Conservation (phyloP, 768 basidiomycete genomes). For the Suillus luteus region DNA sequence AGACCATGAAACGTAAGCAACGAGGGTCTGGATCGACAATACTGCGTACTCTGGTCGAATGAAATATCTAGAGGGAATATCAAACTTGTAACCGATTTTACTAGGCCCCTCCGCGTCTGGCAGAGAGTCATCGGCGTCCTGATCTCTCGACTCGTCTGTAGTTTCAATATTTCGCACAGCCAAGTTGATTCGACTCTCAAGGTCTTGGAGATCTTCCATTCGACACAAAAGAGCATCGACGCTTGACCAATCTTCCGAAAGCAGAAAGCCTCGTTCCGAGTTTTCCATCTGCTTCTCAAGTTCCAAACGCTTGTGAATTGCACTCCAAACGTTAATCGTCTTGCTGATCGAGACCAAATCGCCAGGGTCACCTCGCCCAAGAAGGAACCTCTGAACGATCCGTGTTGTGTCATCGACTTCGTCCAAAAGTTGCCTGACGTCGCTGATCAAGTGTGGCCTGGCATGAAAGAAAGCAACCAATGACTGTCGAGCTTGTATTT, state of each 20-base stretch:
- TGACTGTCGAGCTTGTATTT: conserved; percentile 76
- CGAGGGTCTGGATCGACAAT: conserved; percentile 1
- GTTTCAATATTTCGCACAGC: conserved; percentile 43
- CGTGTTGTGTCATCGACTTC: conserved; percentile 71
- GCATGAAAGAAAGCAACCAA: conserved; percentile 70
- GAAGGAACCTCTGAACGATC: conserved; percentile 73
- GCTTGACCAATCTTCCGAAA: conserved; percentile 53
- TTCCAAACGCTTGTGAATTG: conserved; percentile 50
- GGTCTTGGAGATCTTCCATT: conserved; percentile 49
- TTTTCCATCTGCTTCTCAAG: conserved; percentile 59
- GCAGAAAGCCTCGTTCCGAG: conserved; percentile 25
- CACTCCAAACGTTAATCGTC: conserved; percentile 62
- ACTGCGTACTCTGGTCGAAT: conserved; percentile 64
- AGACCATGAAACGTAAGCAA: conserved; percentile 6
- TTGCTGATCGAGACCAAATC: conserved; percentile 68
- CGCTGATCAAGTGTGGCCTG: conserved; percentile 63
- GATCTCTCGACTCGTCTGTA: conserved; percentile 19
- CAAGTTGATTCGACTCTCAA: conserved; percentile 58
- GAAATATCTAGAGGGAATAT: conserved; percentile 46
- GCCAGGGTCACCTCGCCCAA: conserved; percentile 62
- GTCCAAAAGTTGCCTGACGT: conserved; percentile 56
- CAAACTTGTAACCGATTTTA: conserved; percentile 23
- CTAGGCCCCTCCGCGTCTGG: conserved; percentile 15
- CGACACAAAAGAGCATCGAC: conserved; percentile 55
- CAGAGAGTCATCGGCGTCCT: conserved; percentile 25